phyloP scores from a whole-genome alignment of 805 yeast species.

The Saturnispora hagleri region DNA sequence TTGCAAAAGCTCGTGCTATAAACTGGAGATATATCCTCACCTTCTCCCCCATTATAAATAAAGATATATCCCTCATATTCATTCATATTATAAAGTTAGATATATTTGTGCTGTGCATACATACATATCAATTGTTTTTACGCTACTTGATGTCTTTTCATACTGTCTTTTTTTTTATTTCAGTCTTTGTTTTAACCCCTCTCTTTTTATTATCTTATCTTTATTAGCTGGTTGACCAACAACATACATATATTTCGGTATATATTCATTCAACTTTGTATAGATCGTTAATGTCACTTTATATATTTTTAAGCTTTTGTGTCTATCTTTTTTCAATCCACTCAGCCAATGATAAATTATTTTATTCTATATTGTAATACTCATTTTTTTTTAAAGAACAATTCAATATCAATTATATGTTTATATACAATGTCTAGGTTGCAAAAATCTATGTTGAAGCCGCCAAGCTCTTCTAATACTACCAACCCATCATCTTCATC shows the following conservation, averaged over 20 bases:
- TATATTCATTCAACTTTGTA: not conserved
- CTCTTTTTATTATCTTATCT: not conserved
- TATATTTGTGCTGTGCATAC: not conserved
- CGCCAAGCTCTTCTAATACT: not conserved
- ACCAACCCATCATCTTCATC: not conserved
- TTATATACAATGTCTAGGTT: constrained; percentile 8
- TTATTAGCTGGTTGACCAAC: not conserved
- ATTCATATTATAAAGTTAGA: not conserved
- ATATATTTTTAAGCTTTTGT: not conserved
- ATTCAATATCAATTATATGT: not conserved
- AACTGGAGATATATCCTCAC: not conserved
- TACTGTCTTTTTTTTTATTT: not conserved
- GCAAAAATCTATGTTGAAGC: constrained; percentile 9
- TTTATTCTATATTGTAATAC: not conserved
- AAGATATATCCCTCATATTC: not conserved
- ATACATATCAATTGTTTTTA: not conserved
- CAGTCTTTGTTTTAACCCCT: not conserved
- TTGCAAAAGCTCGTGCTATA: not conserved
- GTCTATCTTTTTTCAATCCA: not conserved
- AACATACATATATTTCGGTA: not conserved
- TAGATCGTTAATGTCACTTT: not conserved
- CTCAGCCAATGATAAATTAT: not conserved
- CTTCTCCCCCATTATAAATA: not conserved
- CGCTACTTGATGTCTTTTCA: not conserved
- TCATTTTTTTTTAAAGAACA: not conserved